A percentile compares a stretch with the other conserved stretches of the same genome.
phyloP scores from a whole-genome alignment of 139 green algal species.

The Chlorella sp. region DNA sequence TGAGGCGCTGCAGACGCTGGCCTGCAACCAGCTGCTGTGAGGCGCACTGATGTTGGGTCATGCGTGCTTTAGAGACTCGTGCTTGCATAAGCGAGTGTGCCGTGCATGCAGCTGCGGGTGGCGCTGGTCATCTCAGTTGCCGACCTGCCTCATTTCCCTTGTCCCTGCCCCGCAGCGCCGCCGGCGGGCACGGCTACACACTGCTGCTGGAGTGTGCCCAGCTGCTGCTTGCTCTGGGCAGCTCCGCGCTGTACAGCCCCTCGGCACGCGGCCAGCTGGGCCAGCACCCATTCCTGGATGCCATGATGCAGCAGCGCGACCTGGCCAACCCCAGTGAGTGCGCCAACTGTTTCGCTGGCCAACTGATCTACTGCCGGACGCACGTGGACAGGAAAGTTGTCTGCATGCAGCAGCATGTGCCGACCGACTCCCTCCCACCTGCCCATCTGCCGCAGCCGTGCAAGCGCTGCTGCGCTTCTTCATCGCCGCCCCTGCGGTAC shows the following conservation, averaged over 20 bases:
- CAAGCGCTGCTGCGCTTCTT: slow-evolving; percentile 46
- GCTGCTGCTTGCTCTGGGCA: slow-evolving; percentile 34
- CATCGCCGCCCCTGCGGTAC: slow-evolving; percentile 19
- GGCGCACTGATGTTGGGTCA: too few relatives aligned
- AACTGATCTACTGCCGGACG: too few relatives aligned
- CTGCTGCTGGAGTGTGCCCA: slow-evolving; percentile 23
- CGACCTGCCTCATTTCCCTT: too few relatives aligned
- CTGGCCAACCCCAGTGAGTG: slow-evolving; percentile 17
- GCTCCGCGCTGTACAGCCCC: slow-evolving; percentile 3
- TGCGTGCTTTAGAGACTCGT: not conserved
- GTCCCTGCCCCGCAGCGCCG: slow-evolving; percentile 1
- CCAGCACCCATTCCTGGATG: slow-evolving; percentile 25
- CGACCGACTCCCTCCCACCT: too few relatives aligned
- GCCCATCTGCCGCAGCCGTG: slow-evolving; percentile 37
- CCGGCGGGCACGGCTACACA: not conserved
- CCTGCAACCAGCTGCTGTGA: slow-evolving; percentile 9
- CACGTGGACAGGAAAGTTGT: too few relatives aligned
- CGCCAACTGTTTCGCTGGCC: too few relatives aligned
- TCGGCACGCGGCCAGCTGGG: not conserved
- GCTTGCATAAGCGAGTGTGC: not conserved
- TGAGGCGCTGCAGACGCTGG: slow-evolving; percentile 11
- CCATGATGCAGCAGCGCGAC: slow-evolving; percentile 57
- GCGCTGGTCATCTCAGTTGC: too few relatives aligned
- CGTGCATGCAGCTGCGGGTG: not conserved
- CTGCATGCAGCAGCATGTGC: too few relatives aligned